Evolutionary conservation across 768 basidiomycete genomes (phyloP), one percentile per base, ranked within the genome.

Genomic region (Lanmaoa rubissima): DNA sequence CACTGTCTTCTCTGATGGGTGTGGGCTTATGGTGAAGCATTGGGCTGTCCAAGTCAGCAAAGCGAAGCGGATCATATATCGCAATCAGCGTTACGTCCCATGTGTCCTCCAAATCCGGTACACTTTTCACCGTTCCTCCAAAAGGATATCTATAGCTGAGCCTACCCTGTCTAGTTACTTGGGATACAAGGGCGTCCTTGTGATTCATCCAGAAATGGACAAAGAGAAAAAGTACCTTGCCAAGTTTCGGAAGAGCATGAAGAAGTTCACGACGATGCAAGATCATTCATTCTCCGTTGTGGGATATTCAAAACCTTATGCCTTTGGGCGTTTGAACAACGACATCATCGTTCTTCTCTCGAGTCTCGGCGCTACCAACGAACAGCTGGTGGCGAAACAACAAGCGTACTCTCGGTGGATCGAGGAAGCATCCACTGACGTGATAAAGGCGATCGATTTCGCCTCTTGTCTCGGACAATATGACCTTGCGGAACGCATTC

Each of bases 181-280:
- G n/a, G 86, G 86, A 10, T 87, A 88, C 64, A 88, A 88, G 71
- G 86, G 86, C 6, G 86, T 88, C 7, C 66, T 87, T 21, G 85
- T 85, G 83, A 70, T 86, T 3, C 83, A 87, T 61, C 84, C 84
- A 0, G 71, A 78, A n/a, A 72, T 88, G 26, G 82, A 84, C 59
- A 67, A 61, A 26, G 72, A 79, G 45, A 77, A 76, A 51, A 65
- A 73, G 47, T 74, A 78, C 48, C 70, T 81, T 1, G 81, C 79
- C 13, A 75, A 85, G 57, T 87, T 88, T 60, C 78, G 86, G 19
- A 78, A 81, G 55, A 87, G 86, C 67, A 86, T 86, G 83, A 86
- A 82, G 65, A 88, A 88, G 62, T 87, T 88, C 70, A 76, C 70
- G 10, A 79, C 84, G 0, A 82, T 77, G 0, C 61, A 72, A 8